Base-by-base conservation (phyloP, 306 rosid species). In the Hippophae tibetana region DNA sequence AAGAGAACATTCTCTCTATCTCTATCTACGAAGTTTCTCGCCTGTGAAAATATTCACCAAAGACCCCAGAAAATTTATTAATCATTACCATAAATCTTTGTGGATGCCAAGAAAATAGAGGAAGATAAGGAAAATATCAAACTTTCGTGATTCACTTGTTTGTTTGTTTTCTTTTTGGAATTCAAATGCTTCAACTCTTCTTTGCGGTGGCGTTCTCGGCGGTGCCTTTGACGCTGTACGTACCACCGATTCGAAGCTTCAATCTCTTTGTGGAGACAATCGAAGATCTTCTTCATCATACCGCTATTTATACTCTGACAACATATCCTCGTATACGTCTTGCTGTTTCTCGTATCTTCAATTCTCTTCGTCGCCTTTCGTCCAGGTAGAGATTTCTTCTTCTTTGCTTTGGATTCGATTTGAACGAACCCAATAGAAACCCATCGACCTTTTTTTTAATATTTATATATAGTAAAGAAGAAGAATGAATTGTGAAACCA, bases 181-280 rank as follows among this genome's bases (percentile, higher is more conserved):
- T 62, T 12, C 60, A 68, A 76, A 92, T 92, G 98, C 80, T 87
- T 46, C 86, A 81, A 67, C 67, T 92, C 31, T 7, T 80, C 14
- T 83, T 92, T 60, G 98, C 95, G 9, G 87, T 85, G 68, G 98
- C 96, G 5, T 83, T 92, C 85, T 81, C 96, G 8, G 93, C 89
- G n/a, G 85, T 78, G 71, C 98, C 98, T 43, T 68, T 92, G 41
- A 87, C 89, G 18, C 74, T 92, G 5, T 92, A 87, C 77, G 67
- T 92, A 54, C 96, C 98, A 18, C 98, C 98, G 43, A 69, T 92
- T 67, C 84, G 98, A 0, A 83, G 81, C 83, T 72, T 92, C 51
- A 87, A 66, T 51, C 79, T 78, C 45, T 85, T 92, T 56, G 85
- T 87, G 5, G 83, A 78, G 44, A 71, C 87, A 31, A 7, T 92